Conservation (phyloP, 768 basidiomycete species). For the Leccinum ochraceum region DNA sequence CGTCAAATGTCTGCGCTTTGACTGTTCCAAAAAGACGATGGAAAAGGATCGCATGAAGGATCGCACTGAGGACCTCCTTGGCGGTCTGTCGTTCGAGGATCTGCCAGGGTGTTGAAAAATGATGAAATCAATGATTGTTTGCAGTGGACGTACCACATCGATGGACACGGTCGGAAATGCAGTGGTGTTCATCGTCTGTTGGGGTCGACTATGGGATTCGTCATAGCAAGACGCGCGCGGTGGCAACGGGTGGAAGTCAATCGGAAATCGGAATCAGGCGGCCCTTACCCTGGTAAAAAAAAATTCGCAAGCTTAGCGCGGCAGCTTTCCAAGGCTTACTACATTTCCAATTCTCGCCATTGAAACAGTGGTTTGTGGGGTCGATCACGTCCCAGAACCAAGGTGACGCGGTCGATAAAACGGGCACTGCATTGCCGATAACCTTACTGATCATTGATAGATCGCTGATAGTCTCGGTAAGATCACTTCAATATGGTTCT, state of each 20-base stretch:
- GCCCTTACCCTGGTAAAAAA: too few species aligned
- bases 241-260: neutral
- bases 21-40: conserved; percentile 82
- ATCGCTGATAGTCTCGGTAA: too few species aligned
- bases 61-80: conserved; percentile 72
- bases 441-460: too few species aligned
- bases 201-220: neutral
- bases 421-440: too few species aligned
- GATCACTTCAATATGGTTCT: too few species aligned
- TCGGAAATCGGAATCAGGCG: too few species aligned
- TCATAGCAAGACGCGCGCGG: neutral
- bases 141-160: conserved; percentile 27
- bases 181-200: conserved; percentile 25
- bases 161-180: conserved; percentile 30
- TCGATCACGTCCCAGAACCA: too few species aligned
- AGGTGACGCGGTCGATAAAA: too few species aligned
- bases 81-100: conserved; percentile 69
- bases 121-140: neutral
- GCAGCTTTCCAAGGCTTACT: too few species aligned
- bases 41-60: conserved; percentile 82
- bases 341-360: too few species aligned
- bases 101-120: conserved; percentile 36
- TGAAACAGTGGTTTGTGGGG: too few species aligned
- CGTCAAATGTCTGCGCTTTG: conserved; percentile 74
- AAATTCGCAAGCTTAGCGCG: too few species aligned